Conservation (phyloP, 2,329 filamentous ascomycete genomes). For the Neurospora sp. region DNA sequence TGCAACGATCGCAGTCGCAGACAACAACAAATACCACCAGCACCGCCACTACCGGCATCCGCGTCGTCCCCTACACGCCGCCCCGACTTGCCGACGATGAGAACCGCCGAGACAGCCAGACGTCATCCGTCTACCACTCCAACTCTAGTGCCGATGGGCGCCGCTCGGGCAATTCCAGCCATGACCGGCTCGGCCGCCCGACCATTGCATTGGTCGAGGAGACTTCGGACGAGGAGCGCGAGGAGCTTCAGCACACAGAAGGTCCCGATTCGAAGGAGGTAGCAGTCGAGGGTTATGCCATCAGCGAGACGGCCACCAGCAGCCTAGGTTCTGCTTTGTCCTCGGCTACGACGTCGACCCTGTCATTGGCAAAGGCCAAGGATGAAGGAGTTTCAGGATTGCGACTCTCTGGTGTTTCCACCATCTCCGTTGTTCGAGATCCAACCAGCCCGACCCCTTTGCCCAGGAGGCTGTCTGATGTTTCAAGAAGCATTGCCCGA, state of each 20-base stretch:
- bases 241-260: slow-evolving; percentile 2
- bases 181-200: slow-evolving; percentile 2
- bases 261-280: slow-evolving; percentile 12
- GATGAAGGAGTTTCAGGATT: slow-evolving; percentile 35
- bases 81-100: slow-evolving; percentile 25
- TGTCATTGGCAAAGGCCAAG: slow-evolving; percentile 28
- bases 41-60: slow-evolving; percentile 25
- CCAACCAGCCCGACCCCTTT: slow-evolving; percentile 24
- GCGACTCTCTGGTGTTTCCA: slow-evolving; percentile 27
- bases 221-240: neutral
- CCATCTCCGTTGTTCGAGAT: slow-evolving; percentile 18
- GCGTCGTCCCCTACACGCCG: slow-evolving; percentile 39
- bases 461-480: slow-evolving; percentile 27
- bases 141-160: slow-evolving; percentile 8
- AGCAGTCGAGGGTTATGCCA: slow-evolving; percentile 19
- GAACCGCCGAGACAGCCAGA: slow-evolving; percentile 18
- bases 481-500: slow-evolving; percentile 26
- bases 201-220: neutral
- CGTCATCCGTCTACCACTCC: slow-evolving; percentile 14
- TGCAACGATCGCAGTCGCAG: slow-evolving; percentile 31
- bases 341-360: slow-evolving; percentile 22
- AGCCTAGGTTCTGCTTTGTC: slow-evolving; percentile 25
- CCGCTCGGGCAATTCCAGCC: slow-evolving; percentile 12
- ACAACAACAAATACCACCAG: slow-evolving; percentile 24
- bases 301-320: slow-evolving; percentile 1